A percentile compares a stretch with the other conserved stretches of the same genome.
Conservation (phyloP, 805 yeast genomes). For the Hanseniaspora lindneri region DNA sequence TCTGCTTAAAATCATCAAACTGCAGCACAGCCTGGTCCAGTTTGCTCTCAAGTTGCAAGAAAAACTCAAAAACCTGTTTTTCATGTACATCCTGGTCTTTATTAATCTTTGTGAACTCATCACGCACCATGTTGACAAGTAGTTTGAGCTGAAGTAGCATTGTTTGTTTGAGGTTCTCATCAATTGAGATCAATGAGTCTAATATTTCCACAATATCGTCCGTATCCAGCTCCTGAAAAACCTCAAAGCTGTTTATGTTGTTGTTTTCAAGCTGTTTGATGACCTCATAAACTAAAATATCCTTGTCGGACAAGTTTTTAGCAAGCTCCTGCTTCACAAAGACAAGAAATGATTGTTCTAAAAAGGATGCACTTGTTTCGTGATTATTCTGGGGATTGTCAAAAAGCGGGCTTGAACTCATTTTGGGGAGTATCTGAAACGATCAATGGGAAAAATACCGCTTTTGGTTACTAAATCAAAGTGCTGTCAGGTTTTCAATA, state of each 20-base stretch:
- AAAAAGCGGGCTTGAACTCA: too few species aligned
- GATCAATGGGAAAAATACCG: too few species aligned
- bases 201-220: constrained; percentile 5
- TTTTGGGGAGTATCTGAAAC: too few species aligned
- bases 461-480: too few species aligned
- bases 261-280: constrained; percentile 7
- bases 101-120: neutral
- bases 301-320: neutral
- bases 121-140: constrained; percentile 1
- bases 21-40: constrained; percentile 13
- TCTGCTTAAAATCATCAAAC: constrained; percentile 11
- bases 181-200: neutral
- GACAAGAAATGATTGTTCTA: neutral
- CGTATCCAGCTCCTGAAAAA: constrained; percentile 3
- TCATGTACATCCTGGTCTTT: constrained; percentile 1
- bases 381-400: too few species aligned
- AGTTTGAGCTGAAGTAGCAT: constrained; percentile 1
- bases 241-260: constrained; percentile 2
- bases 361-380: neutral
- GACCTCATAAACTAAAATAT: constrained; percentile 1
- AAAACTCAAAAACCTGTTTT: neutral
- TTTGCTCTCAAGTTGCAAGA: neutral
- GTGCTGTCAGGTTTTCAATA: too few species aligned
- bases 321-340: constrained; percentile 5
- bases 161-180: neutral